Conservation (phyloP, 176 grass and related monocot species). For the Rhynchospora breviuscula region DNA sequence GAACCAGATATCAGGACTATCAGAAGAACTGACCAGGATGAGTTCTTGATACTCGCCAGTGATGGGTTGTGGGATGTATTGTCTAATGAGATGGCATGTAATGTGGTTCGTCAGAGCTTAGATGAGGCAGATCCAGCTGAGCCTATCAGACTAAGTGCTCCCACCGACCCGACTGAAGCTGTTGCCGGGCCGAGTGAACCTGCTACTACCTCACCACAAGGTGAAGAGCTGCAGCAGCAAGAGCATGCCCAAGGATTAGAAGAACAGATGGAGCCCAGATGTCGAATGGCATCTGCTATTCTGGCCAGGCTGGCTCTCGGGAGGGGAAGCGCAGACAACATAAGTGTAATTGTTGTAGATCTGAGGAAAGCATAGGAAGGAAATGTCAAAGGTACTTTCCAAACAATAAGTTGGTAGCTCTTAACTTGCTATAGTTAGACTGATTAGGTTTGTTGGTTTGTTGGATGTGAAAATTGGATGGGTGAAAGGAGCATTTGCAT, state of each 20-base stretch:
- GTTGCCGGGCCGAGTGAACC: background rate
- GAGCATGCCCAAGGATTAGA: background rate
- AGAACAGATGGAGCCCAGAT: conserved; percentile 34
- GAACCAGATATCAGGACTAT: conserved; percentile 59
- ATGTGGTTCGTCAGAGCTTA: conserved; percentile 53
- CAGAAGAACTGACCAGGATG: conserved; percentile 31
- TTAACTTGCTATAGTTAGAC: background rate
- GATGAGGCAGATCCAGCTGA: conserved; percentile 34
- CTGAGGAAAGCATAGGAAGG: conserved; percentile 33
- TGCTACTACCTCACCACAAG: background rate
- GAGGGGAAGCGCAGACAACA: conserved; percentile 55
- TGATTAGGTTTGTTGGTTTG: background rate
- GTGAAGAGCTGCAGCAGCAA: background rate
- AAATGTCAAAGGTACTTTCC: background rate
- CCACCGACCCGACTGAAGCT: background rate
- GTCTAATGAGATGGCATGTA: conserved; percentile 48
- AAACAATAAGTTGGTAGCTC: background rate
- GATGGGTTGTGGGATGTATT: conserved; percentile 93
- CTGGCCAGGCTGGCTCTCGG: conserved; percentile 62
- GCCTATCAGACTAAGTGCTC: background rate
- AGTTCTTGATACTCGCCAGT: conserved; percentile 71
- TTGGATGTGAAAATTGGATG: conserved; percentile 9
- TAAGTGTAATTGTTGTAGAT: conserved; percentile 72
- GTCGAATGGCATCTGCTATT: conserved; percentile 48
- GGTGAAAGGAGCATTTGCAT: background rate